phyloP scores from a whole-genome alignment of 2,329 filamentous ascomycete species.

The Phialemonium atrogriseum region DNA sequence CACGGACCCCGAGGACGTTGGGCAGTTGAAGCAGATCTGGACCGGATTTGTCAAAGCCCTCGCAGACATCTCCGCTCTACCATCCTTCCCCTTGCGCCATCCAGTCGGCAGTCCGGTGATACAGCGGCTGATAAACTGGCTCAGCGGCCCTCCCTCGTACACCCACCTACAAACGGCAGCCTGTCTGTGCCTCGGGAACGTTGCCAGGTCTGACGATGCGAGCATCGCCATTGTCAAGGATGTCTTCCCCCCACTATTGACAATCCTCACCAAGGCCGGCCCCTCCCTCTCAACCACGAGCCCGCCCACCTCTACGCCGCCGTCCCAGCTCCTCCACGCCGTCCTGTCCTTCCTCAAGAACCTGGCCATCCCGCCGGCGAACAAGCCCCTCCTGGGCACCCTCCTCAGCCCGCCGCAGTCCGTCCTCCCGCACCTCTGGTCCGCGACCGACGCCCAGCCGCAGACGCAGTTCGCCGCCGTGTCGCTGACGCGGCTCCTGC shows the following conservation, averaged over 20 bases:
- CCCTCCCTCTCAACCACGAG: constrained; percentile 23
- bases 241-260: constrained; percentile 21
- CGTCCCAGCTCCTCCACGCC: constrained; percentile 45
- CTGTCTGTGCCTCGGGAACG: constrained; percentile 53
- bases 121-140: constrained; percentile 31
- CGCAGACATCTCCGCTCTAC: constrained; percentile 38
- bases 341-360: constrained; percentile 56
- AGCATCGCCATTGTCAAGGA: constrained; percentile 41
- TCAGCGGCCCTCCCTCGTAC: constrained; percentile 24
- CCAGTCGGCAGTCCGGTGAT: constrained; percentile 28
- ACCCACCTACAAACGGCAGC: constrained; percentile 44
- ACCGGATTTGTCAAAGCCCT: constrained; percentile 41
- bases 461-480: constrained; percentile 54
- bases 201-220: constrained; percentile 49
- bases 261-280: constrained; percentile 31
- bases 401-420: constrained; percentile 31
- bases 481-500: constrained; percentile 47
- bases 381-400: constrained; percentile 43
- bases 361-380: constrained; percentile 47
- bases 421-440: constrained; percentile 46
- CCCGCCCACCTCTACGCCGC: constrained; percentile 5
- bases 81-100: constrained; percentile 27
- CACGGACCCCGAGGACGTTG: constrained; percentile 36
- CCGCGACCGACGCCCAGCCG: constrained; percentile 35
- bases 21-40: constrained; percentile 38